Conservation (phyloP, 148 eudicot genomes). For the Chenopodium quinoa region DNA sequence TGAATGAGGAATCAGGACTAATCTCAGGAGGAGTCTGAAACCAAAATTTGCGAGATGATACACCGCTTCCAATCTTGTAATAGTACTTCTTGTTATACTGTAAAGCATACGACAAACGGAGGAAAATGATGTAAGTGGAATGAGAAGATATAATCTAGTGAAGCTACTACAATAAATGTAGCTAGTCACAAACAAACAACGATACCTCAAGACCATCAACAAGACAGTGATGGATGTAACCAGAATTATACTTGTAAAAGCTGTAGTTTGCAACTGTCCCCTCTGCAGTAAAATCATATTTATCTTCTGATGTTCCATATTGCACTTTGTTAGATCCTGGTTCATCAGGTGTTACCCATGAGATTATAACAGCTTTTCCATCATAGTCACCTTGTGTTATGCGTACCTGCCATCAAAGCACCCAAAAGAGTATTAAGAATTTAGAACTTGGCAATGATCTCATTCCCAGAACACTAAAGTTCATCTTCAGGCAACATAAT, state of each 20-base stretch:
- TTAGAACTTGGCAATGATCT: neutral
- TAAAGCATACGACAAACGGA: constrained; percentile 7
- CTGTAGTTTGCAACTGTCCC: constrained; percentile 72
- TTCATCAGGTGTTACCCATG: constrained; percentile 90
- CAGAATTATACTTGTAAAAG: constrained; percentile 75
- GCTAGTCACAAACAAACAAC: neutral
- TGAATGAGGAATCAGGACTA: constrained; percentile 70
- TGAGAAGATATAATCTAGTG: neutral
- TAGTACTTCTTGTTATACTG: constrained; percentile 84
- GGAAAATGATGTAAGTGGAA: neutral
- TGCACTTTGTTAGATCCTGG: constrained; percentile 72
- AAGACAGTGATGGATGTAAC: constrained; percentile 82
- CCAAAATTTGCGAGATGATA: constrained; percentile 74
- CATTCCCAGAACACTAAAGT: neutral
- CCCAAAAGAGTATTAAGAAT: constrained; percentile 4
- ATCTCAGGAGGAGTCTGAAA: constrained; percentile 87
- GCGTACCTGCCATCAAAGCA: constrained; percentile 55
- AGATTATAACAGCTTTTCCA: constrained; percentile 84
- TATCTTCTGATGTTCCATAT: constrained; percentile 70
- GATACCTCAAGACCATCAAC: constrained; percentile 75
- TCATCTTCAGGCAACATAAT: neutral
- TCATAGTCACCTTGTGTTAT: constrained; percentile 98
- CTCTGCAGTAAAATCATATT: constrained; percentile 51
- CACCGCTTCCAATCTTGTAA: constrained; percentile 70
- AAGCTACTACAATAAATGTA: constrained; percentile 8